Percentiles rank a stretch among this genome's conserved stretches.
Evolutionary conservation across 768 basidiomycete species (phyloP).

Genomic region (Boletus huronensis): DNA sequence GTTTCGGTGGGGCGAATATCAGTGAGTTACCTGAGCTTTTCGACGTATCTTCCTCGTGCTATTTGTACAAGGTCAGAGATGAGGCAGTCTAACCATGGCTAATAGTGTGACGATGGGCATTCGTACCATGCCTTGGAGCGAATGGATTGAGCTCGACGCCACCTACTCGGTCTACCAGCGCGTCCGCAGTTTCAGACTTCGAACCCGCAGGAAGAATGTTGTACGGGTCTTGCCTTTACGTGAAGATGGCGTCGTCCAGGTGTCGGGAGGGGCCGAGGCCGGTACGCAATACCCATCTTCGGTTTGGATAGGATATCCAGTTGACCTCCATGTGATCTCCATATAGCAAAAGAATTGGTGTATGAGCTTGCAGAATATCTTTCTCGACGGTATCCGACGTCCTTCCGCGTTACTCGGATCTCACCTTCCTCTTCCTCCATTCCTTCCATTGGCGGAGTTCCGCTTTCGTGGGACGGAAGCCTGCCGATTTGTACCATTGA

Average conservation of each 20-base stretch:
- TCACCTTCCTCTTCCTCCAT: background rate
- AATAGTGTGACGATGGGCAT: constrained; percentile 67
- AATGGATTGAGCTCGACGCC: constrained; percentile 73
- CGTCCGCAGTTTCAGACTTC: constrained; percentile 54
- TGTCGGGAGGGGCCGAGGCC: constrained; percentile 31
- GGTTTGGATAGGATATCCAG: background rate
- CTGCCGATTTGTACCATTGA: constrained; percentile 50
- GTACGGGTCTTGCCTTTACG: constrained; percentile 43
- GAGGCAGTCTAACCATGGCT: constrained; percentile 2
- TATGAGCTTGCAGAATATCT: constrained; percentile 70
- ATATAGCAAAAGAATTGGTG: constrained; percentile 60
- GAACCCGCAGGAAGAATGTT: constrained; percentile 45
- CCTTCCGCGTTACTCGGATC: constrained; percentile 48
- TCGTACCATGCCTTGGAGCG: constrained; percentile 61
- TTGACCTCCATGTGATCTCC: background rate
- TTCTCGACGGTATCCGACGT: constrained; percentile 54
- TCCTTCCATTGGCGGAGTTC: constrained; percentile 22
- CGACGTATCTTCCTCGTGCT: background rate
- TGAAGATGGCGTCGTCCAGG: constrained; percentile 38
- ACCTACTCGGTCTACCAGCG: constrained; percentile 51
- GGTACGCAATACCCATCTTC: constrained; percentile 12
- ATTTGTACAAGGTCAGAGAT: background rate
- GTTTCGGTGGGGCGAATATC: constrained; percentile 59
- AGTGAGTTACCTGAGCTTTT: constrained; percentile 39
- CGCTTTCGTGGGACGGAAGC: constrained; percentile 39